A percentile compares a stretch with the other conserved stretches of the same genome.
Conservation (phyloP, 768 basidiomycete species). For the Serendipita vermifera region DNA sequence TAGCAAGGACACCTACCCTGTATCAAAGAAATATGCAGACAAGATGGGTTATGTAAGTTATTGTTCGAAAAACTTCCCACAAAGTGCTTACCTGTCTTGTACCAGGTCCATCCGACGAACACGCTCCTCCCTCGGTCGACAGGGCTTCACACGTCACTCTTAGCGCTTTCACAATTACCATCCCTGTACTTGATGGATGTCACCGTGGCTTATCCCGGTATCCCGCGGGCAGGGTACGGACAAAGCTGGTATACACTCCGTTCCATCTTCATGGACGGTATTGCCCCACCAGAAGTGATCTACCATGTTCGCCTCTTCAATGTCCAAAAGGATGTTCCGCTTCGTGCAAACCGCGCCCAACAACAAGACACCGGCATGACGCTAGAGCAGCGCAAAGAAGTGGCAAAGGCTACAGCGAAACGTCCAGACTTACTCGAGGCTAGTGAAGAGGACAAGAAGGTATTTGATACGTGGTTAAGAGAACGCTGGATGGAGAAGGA, state of each 20-base stretch:
- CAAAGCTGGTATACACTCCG: constrained; percentile 82
- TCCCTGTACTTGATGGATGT: constrained; percentile 76
- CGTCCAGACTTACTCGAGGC: constrained; percentile 25
- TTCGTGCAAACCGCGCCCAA: constrained; percentile 30
- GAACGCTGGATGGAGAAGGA: constrained; percentile 81
- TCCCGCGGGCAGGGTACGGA: constrained; percentile 68
- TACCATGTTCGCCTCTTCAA: constrained; percentile 75
- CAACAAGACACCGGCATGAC: background rate
- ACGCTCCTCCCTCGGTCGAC: constrained; percentile 85
- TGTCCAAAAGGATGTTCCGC: constrained; percentile 52
- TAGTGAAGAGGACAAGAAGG: constrained; percentile 42
- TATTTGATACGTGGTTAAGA: constrained; percentile 76
- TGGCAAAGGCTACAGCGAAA: constrained; percentile 12
- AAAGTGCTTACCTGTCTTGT: background rate
- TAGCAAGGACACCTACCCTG: constrained; percentile 69
- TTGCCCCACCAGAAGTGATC: constrained; percentile 76
- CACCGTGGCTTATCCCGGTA: constrained; percentile 83
- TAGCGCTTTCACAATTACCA: constrained; percentile 64
- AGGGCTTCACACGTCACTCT: constrained; percentile 73
- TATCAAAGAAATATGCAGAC: constrained; percentile 77
- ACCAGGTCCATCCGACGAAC: constrained; percentile 65
- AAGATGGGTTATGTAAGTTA: constrained; percentile 73
- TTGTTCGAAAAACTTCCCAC: constrained; percentile 1
- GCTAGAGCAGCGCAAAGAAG: background rate
- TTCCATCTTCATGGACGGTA: constrained; percentile 69